Evolutionary conservation across 2,329 filamentous ascomycete species (phyloP).

Genomic region (Colletotrichum spaethianum): DNA sequence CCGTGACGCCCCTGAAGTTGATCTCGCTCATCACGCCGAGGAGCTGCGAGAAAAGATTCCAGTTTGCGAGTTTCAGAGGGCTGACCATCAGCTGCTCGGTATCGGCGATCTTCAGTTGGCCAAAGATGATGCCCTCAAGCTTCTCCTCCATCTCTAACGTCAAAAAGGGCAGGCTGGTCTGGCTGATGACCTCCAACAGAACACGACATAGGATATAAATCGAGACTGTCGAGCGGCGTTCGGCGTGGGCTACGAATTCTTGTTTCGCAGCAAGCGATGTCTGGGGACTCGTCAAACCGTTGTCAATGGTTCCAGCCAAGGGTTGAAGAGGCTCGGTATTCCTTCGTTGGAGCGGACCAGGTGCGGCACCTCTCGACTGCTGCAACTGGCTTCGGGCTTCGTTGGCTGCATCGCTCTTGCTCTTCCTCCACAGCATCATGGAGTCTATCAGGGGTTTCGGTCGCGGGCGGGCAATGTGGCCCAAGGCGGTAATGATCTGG

Average conservation of each 20-base stretch:
- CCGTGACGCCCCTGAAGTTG: slow-evolving; percentile 87
- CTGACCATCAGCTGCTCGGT: slow-evolving; percentile 84
- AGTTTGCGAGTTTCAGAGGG: slow-evolving; percentile 90
- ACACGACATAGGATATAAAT: slow-evolving; percentile 97
- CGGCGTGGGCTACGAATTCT: slow-evolving; percentile 82
- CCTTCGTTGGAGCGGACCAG: slow-evolving; percentile 72
- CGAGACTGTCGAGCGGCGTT: slow-evolving; percentile 92
- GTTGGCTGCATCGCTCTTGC: slow-evolving; percentile 90
- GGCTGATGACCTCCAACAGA: slow-evolving; percentile 91
- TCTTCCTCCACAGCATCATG: slow-evolving; percentile 98
- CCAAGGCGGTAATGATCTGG: slow-evolving; percentile 91
- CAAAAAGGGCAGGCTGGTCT: slow-evolving; percentile 86
- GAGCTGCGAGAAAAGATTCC: slow-evolving; percentile 93
- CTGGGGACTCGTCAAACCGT: slow-evolving; percentile 48
- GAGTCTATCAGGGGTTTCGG: slow-evolving; percentile 96
- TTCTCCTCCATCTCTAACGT: slow-evolving; percentile 94
- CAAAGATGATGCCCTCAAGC: slow-evolving; percentile 94
- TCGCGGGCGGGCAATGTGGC: slow-evolving; percentile 93
- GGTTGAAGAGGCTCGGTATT: slow-evolving; percentile 80
- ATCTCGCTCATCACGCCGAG: slow-evolving; percentile 97
- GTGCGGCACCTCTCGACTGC: slow-evolving; percentile 60
- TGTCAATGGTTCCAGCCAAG: slow-evolving; percentile 49
- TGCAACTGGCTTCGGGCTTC: slow-evolving; percentile 74
- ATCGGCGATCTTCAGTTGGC: slow-evolving; percentile 91
- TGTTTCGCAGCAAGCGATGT: slow-evolving; percentile 68